Percentiles rank a stretch among this genome's conserved stretches.
Evolutionary conservation across 192 early-diverging fungal species (phyloP).

Genomic region (Entomortierella beljakovae): DNA sequence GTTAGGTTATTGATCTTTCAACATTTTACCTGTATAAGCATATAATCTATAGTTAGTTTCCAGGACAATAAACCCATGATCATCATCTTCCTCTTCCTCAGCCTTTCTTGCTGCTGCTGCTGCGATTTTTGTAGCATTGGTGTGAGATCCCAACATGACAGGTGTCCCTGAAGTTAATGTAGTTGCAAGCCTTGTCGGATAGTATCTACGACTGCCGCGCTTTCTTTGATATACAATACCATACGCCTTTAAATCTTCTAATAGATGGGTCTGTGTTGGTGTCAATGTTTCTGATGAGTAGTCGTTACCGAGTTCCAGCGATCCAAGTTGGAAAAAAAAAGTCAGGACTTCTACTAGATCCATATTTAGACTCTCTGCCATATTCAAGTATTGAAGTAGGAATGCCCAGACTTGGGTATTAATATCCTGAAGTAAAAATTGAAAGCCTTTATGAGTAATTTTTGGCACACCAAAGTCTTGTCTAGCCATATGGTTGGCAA

Average conservation of each 20-base stretch:
- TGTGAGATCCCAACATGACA: conserved; percentile 55
- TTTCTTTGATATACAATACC: conserved; percentile 93
- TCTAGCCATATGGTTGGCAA: conserved; percentile 30
- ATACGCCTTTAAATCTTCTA: conserved; percentile 89
- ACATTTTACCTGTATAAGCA: conserved; percentile 84
- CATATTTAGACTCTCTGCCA: conserved; percentile 83
- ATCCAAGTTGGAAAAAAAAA: conserved; percentile 94
- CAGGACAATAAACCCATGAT: conserved; percentile 88
- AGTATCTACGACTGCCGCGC: conserved; percentile 73
- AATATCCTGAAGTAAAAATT: conserved; percentile 94
- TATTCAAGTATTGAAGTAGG: conserved; percentile 90
- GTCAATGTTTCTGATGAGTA: conserved; percentile 92
- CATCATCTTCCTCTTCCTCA: conserved; percentile 56
- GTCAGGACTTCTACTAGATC: conserved; percentile 94
- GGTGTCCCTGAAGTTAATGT: conserved; percentile 86
- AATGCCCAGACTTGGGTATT: conserved; percentile 98
- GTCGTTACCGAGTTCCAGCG: conserved; percentile 88
- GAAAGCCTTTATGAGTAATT: conserved; percentile 98
- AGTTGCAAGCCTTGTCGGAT: conserved; percentile 92
- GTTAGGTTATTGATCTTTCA: neutral
- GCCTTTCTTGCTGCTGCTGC: conserved; percentile 21
- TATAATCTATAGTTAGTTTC: conserved; percentile 97
- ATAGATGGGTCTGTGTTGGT: conserved; percentile 82
- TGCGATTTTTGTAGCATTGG: conserved; percentile 38
- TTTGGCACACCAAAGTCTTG: conserved; percentile 58